These are phyloP conservation scores for Metahyphopichia silvanorum DNA, from an alignment of 805 yeast species.

Conservation along the genomic window DNA sequence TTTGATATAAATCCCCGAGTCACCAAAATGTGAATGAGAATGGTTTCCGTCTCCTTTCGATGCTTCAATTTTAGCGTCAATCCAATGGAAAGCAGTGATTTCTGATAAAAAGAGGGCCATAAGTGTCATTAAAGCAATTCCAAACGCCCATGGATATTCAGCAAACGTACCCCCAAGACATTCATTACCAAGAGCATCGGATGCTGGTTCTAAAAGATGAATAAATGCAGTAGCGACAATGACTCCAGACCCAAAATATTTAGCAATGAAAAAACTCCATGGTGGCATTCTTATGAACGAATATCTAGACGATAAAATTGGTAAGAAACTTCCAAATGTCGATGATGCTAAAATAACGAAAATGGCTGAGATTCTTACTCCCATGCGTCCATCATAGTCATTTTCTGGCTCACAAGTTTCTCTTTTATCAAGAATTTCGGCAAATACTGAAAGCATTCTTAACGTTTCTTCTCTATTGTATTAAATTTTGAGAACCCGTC, in stretches of 20 bases:
- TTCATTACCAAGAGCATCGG: constrained; percentile 49
- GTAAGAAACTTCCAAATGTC: constrained; percentile 57
- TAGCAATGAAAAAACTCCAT: constrained; percentile 64
- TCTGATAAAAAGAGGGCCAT: constrained; percentile 53
- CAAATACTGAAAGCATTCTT: not conserved
- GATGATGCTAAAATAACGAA: constrained; percentile 59
- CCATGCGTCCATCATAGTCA: constrained; percentile 45
- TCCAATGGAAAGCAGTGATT: constrained; percentile 44
- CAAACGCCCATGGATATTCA: constrained; percentile 55
- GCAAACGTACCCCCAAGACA: constrained; percentile 63
- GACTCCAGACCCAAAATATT: constrained; percentile 82
- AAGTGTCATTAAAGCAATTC: constrained; percentile 47
- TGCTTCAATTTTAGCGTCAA: constrained; percentile 33
- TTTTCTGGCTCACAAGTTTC: constrained; percentile 38
- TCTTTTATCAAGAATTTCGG: constrained; percentile 40
- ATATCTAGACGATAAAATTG: constrained; percentile 56
- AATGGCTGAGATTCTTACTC: constrained; percentile 57
- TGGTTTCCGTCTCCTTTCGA: constrained; percentile 29
- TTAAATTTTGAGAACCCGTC: too few relatives aligned
- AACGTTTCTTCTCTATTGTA: too few relatives aligned
- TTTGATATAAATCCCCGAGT: constrained; percentile 27
- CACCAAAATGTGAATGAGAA: constrained; percentile 57
- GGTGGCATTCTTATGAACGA: constrained; percentile 58
- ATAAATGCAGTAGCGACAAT: constrained; percentile 80
- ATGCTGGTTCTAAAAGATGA: constrained; percentile 70